phyloP scores from a whole-genome alignment of 2,329 filamentous ascomycete genomes.

The Rasamsonia emersonii region DNA sequence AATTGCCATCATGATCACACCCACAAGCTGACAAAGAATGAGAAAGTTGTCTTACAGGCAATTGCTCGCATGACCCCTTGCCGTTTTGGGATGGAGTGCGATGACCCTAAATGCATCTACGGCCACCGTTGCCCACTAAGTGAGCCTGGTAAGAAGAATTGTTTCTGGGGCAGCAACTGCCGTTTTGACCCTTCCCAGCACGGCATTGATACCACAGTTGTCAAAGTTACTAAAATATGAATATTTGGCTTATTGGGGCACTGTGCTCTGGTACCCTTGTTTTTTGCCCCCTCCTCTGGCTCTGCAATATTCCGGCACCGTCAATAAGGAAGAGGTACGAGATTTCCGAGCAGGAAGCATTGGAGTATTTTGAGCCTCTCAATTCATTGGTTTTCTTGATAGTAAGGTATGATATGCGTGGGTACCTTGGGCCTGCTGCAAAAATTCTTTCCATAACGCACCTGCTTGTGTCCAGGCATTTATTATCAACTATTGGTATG shows the following conservation, averaged over 20 bases:
- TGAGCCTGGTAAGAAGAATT: conserved; percentile 44
- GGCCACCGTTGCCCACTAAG: conserved; percentile 54
- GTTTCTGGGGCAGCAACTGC: conserved; percentile 51
- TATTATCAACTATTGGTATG: too few species aligned
- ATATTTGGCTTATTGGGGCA: not conserved
- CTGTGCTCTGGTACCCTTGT: not conserved
- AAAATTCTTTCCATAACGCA: too few species aligned
- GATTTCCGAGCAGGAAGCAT: too few species aligned
- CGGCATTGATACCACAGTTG: conserved; percentile 48
- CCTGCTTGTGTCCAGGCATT: too few species aligned
- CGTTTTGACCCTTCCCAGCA: conserved; percentile 51
- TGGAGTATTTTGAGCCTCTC: too few species aligned
- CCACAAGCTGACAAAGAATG: conserved; percentile 44
- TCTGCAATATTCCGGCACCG: not conserved
- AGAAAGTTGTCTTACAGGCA: conserved; percentile 46
- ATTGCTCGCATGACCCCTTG: conserved; percentile 58
- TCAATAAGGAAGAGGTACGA: too few species aligned
- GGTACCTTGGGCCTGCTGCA: too few species aligned
- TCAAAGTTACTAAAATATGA: conserved; percentile 40
- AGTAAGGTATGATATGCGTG: too few species aligned
- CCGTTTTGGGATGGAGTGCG: conserved; percentile 47
- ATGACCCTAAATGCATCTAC: conserved; percentile 54
- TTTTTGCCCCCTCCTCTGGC: not conserved
- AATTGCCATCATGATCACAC: conserved; percentile 48
- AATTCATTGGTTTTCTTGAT: too few species aligned